Evolutionary conservation across 1,139 yeast species (phyloP).

Genomic region (Candida freyschussii): DNA sequence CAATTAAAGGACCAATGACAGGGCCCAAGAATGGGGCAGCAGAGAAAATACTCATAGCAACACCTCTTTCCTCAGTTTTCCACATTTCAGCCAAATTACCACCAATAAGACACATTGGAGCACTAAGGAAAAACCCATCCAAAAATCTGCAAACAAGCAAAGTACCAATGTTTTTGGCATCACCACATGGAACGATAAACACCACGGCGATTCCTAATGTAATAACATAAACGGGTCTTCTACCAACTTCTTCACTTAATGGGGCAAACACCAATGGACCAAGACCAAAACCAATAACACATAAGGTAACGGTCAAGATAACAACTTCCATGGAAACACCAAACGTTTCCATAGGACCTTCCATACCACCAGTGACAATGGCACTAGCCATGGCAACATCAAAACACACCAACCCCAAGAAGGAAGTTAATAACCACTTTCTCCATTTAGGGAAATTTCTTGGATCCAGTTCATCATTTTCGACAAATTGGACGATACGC

Average conservation of each 20-base stretch:
- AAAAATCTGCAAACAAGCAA: slow-evolving; percentile 60
- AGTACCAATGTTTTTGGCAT: slow-evolving; percentile 67
- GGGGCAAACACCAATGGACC: slow-evolving; percentile 78
- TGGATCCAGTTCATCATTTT: slow-evolving; percentile 55
- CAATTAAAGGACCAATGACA: slow-evolving; percentile 57
- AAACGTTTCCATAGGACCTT: slow-evolving; percentile 46
- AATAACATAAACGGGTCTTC: slow-evolving; percentile 51
- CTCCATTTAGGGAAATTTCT: slow-evolving; percentile 41
- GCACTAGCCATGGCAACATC: slow-evolving; percentile 59
- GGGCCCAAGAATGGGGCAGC: slow-evolving; percentile 76
- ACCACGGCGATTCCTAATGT: slow-evolving; percentile 58
- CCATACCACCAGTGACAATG: slow-evolving; percentile 56
- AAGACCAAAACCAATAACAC: slow-evolving; percentile 72
- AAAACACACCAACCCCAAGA: slow-evolving; percentile 51
- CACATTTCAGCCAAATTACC: slow-evolving; percentile 76
- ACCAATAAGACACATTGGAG: slow-evolving; percentile 78
- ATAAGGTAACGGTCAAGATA: slow-evolving; percentile 52
- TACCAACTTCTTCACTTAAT: slow-evolving; percentile 63
- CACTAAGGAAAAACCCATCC: slow-evolving; percentile 70
- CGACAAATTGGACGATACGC: slow-evolving; percentile 54
- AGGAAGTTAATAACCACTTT: slow-evolving; percentile 53
- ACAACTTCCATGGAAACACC: slow-evolving; percentile 52
- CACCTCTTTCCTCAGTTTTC: slow-evolving; percentile 59
- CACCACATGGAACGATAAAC: slow-evolving; percentile 69
- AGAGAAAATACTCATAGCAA: slow-evolving; percentile 68